Evolutionary conservation across 495 filamentous ascomycete species (phyloP).

Genomic region (Umbilicaria muhlenbergii): DNA sequence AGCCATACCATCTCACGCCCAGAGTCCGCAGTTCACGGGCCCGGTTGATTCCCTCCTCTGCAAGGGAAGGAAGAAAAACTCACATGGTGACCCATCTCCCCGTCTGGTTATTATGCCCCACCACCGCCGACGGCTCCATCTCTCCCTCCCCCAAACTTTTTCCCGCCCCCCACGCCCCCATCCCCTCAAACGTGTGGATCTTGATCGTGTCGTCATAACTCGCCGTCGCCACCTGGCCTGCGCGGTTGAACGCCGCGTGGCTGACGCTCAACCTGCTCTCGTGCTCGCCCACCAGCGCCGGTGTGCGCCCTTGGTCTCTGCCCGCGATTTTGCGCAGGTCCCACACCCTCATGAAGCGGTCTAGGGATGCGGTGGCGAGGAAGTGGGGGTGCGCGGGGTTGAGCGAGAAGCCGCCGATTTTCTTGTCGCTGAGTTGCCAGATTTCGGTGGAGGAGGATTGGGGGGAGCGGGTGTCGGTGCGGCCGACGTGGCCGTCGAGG

Average conservation of each 20-base stretch:
- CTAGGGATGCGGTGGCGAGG: slow-evolving; percentile 79
- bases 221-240: slow-evolving; percentile 73
- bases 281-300: slow-evolving; percentile 66
- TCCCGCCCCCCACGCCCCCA: slow-evolving; percentile 47
- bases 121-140: slow-evolving; percentile 50
- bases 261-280: slow-evolving; percentile 70
- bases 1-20: too few relatives aligned
- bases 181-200: slow-evolving; percentile 61
- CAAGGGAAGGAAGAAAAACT: slow-evolving; percentile 16
- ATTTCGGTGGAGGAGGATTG: slow-evolving; percentile 34
- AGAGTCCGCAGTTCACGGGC: too few relatives aligned
- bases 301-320: slow-evolving; percentile 34
- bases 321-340: slow-evolving; percentile 68
- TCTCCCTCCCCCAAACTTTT: slow-evolving; percentile 39
- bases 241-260: slow-evolving; percentile 72
- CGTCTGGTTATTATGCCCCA: slow-evolving; percentile 92
- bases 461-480: slow-evolving; percentile 56
- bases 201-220: slow-evolving; percentile 94
- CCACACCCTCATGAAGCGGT: slow-evolving; percentile 83
- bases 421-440: slow-evolving; percentile 76
- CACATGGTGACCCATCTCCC: slow-evolving; percentile 66
- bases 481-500: slow-evolving; percentile 61
- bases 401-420: slow-evolving; percentile 85
- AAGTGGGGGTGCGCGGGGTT: slow-evolving; percentile 66
- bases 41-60: too few relatives aligned